Evolutionary conservation across 352 stramenopile species (phyloP).

Genomic region (Phytophthora sp.): DNA sequence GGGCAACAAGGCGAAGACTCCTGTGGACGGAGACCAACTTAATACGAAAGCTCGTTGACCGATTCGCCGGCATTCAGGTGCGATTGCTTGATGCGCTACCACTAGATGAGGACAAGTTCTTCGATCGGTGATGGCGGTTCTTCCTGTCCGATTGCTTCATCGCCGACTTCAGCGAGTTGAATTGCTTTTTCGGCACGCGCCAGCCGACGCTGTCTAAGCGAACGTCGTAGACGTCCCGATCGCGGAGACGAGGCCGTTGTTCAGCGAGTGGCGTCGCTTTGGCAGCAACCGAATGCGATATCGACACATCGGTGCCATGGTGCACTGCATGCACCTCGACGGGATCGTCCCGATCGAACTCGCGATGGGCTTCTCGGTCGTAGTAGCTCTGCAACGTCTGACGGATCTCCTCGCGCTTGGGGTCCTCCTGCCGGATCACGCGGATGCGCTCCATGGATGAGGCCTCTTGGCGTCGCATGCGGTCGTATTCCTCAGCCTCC

Average conservation of each 20-base stretch:
- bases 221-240: constrained; percentile 44
- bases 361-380: constrained; percentile 38
- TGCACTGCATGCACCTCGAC: constrained; percentile 27
- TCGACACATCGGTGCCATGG: constrained; percentile 5
- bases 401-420: constrained; percentile 52
- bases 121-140: constrained; percentile 39
- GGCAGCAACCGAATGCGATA: constrained; percentile 24
- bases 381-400: constrained; percentile 60
- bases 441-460: constrained; percentile 72
- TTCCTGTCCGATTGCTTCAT: constrained; percentile 58
- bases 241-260: constrained; percentile 38
- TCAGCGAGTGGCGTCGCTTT: constrained; percentile 24
- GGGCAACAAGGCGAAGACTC: constrained; percentile 9
- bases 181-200: constrained; percentile 47
- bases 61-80: constrained; percentile 34
- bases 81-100: constrained; percentile 13
- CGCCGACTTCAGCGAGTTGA: constrained; percentile 43
- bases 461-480: constrained; percentile 67
- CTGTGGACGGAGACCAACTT: constrained; percentile 13
- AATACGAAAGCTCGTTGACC: too few relatives aligned
- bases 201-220: constrained; percentile 44
- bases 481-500: constrained; percentile 78
- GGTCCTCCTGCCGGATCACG: constrained; percentile 60
- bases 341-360: constrained; percentile 28
- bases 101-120: constrained; percentile 30